Percentiles rank a stretch among this genome's conserved stretches.
Evolutionary conservation across 2,329 filamentous ascomycete genomes (phyloP).

Genomic region (Gnomoniopsis smithogilvyi): DNA sequence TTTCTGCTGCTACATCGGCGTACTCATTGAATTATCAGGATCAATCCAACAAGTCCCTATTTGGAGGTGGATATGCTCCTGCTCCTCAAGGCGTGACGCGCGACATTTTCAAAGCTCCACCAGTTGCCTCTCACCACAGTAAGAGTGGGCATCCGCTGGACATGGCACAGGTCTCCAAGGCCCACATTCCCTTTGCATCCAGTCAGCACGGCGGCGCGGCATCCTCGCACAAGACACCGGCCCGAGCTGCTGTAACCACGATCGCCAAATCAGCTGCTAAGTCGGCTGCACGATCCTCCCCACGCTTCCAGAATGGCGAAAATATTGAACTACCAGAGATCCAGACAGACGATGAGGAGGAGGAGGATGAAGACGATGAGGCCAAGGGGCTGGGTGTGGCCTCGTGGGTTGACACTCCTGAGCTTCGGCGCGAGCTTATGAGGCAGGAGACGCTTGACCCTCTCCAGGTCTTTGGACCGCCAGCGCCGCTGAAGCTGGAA

Average conservation of each 20-base stretch:
- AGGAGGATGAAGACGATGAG: conserved; percentile 62
- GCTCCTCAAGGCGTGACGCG: conserved; percentile 51
- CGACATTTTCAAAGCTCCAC: conserved; percentile 62
- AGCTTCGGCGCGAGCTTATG: conserved; percentile 70
- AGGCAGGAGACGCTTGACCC: conserved; percentile 85
- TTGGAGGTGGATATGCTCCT: conserved; percentile 59
- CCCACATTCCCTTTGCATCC: conserved; percentile 85
- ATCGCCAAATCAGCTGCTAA: conserved; percentile 57
- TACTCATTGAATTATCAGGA: conserved; percentile 49
- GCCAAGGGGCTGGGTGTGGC: conserved; percentile 59
- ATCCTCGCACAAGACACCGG: conserved; percentile 65
- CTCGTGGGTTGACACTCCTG: conserved; percentile 85
- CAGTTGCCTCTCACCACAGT: conserved; percentile 63
- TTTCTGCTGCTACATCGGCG: neutral
- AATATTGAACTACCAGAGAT: conserved; percentile 92
- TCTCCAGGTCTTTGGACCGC: conserved; percentile 81
- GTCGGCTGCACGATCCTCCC: conserved; percentile 65
- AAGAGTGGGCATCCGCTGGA: conserved; percentile 70
- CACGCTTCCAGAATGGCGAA: conserved; percentile 84
- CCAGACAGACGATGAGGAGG: conserved; percentile 88
- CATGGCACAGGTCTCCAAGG: conserved; percentile 84
- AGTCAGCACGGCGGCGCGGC: conserved; percentile 53
- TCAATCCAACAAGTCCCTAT: conserved; percentile 55
- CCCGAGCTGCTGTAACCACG: conserved; percentile 45
- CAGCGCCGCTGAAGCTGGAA: conserved; percentile 87